Evolutionary conservation across 2,329 filamentous ascomycete species (phyloP).

Genomic region (Sporothrix mexicana): DNA sequence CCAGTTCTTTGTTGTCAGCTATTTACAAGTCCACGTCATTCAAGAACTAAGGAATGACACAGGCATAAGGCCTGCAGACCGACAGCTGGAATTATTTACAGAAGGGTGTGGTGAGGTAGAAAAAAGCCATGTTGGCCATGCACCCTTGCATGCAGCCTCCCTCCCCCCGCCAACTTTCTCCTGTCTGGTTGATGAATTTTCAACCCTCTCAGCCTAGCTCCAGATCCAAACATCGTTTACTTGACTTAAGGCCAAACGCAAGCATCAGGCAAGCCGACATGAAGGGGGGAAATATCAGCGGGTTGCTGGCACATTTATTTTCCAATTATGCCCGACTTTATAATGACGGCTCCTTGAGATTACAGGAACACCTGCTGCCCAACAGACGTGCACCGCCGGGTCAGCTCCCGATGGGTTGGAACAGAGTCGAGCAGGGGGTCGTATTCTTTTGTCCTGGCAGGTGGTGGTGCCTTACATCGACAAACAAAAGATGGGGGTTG

Average conservation of each 20-base stretch:
- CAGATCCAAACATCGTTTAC: background rate
- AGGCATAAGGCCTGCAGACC: background rate
- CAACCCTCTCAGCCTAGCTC: background rate
- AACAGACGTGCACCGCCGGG: slow-evolving; percentile 26
- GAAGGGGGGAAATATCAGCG: background rate
- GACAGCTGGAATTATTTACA: background rate
- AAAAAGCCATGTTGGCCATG: background rate
- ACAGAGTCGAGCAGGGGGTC: slow-evolving; percentile 30
- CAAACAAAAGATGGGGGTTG: slow-evolving; percentile 23
- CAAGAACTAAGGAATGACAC: background rate
- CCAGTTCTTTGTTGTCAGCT: background rate
- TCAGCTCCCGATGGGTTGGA: slow-evolving; percentile 35
- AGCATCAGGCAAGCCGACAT: background rate
- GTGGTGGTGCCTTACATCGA: slow-evolving; percentile 36
- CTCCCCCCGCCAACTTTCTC: slow-evolving; percentile 1
- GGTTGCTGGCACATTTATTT: background rate
- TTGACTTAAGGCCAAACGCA: background rate
- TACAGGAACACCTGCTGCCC: slow-evolving; percentile 33
- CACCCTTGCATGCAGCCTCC: background rate
- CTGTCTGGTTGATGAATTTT: background rate
- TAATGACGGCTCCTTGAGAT: background rate
- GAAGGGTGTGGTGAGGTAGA: slow-evolving; percentile 34
- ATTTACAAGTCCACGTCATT: slow-evolving; percentile 29
- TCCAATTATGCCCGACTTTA: slow-evolving; percentile 28
- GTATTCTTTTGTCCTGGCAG: slow-evolving; percentile 5